Conservation (phyloP, 2,329 filamentous ascomycete species). For the Clonostachys chloroleuca region DNA sequence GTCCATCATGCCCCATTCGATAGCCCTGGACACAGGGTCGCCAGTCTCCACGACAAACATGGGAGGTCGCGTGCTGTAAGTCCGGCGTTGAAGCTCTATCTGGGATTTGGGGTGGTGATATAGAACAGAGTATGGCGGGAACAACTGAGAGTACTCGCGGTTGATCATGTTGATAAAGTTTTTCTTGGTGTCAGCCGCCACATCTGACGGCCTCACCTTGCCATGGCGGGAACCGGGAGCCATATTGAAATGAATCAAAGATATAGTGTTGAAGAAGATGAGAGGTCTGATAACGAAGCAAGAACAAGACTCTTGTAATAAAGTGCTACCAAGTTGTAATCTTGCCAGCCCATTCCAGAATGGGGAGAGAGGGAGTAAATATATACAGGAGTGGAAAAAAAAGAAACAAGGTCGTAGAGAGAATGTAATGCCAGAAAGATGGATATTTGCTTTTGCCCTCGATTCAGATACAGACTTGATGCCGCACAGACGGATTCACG, state of each 20-base stretch:
- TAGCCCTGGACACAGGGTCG: slow-evolving; percentile 56
- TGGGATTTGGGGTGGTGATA: slow-evolving; percentile 45
- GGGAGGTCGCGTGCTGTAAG: slow-evolving; percentile 29
- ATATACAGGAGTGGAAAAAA: too few relatives aligned
- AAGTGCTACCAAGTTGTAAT: neutral
- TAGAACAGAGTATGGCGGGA: slow-evolving; percentile 55
- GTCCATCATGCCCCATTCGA: slow-evolving; percentile 45
- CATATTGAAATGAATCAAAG: slow-evolving; percentile 12
- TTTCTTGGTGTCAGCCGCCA: slow-evolving; percentile 69
- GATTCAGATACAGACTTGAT: too few relatives aligned
- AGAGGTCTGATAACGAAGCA: neutral
- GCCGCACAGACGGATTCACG: too few relatives aligned
- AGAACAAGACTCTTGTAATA: neutral
- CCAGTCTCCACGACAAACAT: slow-evolving; percentile 45
- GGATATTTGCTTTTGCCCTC: too few relatives aligned
- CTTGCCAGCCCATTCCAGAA: neutral
- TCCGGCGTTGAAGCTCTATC: slow-evolving; percentile 31
- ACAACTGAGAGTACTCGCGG: slow-evolving; percentile 48
- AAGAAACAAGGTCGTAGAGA: too few relatives aligned
- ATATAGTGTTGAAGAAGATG: neutral
- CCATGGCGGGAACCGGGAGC: slow-evolving; percentile 20
- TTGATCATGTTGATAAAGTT: slow-evolving; percentile 63
- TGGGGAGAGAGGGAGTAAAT: too few relatives aligned
- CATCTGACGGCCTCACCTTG: slow-evolving; percentile 45
- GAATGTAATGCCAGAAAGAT: too few relatives aligned